Evolutionary conservation across 441 rosid genomes (phyloP), one percentile per base, ranked within the genome.

Genomic region (Jatropha multifida): DNA sequence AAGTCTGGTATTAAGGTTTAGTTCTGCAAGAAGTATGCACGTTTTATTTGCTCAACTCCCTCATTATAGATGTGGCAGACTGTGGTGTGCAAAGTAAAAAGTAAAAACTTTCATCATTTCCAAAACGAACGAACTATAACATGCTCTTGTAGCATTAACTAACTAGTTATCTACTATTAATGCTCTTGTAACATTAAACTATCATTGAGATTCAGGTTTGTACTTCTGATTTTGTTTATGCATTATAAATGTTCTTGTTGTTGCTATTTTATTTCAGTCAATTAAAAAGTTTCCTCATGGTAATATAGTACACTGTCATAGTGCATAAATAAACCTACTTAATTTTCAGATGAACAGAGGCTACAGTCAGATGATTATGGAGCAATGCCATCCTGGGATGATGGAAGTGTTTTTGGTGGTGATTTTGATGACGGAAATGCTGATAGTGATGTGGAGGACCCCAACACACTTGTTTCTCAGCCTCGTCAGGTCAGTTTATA

Each of bases 401-500:
- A 89, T 65, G 94, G 82, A 69, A 80, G 73, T 77, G 88, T 7
- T 20, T 81, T 78, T 80, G 89, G 83, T 37, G 88, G 80, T 10
- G 84, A 78, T 38, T 81, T 81, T 79, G 90, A 88, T 62, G 82
- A 88, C 71, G 93, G 80, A 78, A 78, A 84, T 76, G 86, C 76
- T 67, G 86, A 81, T 70, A 87, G 90, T 56, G 97, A 90, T 84
- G 87, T 68, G 65, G 94, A 90, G 71, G 89, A 84, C 75, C 59
- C 85, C n/a, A 79, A 82, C 75, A 71, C 83, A 18, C 90, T 93
- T 54, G 94, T 95, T 74, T 88, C 97, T 79, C 94, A 88, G 79
- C 99, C 99, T 76, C 95, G 97, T 62, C 96, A 90, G 97, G 99
- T 93, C 76, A 27, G 79, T 44, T 46, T 64, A 5, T 40, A 1